These are phyloP conservation scores for Cladosporium sphaerospermum DNA, from an alignment of 2,329 filamentous ascomycete genomes.

Conservation along the genomic window DNA sequence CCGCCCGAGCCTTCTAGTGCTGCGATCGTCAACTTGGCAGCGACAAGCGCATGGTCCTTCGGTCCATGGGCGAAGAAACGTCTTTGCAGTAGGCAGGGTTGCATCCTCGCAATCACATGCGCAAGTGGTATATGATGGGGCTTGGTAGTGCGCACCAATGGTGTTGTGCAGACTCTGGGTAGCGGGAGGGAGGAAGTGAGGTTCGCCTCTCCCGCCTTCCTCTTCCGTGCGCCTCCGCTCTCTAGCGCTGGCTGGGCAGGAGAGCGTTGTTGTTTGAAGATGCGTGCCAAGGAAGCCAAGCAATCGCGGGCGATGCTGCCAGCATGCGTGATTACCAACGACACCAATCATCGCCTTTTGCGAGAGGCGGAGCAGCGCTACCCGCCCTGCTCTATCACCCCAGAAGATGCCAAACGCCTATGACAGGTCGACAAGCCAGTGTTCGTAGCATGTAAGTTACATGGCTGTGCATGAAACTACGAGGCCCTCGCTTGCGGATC, in stretches of 20 bases:
- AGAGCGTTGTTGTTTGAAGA: background rate
- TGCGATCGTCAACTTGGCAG: no score
- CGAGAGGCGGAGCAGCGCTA: background rate
- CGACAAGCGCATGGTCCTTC: no score
- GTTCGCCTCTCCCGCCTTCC: background rate
- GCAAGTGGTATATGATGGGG: background rate
- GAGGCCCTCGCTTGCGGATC: background rate
- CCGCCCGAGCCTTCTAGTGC: no score
- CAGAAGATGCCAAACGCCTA: background rate
- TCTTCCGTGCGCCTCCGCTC: background rate
- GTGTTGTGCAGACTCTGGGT: background rate
- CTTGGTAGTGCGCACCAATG: background rate
- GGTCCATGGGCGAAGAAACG: background rate
- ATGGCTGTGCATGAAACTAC: no score
- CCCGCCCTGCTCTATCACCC: background rate
- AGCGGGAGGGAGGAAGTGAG: background rate
- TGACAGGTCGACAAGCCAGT: no score
- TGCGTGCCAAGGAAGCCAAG: background rate
- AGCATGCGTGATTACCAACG: background rate
- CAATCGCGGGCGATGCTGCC: background rate
- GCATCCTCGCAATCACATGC: conserved; percentile 1
- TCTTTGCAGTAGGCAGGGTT: background rate
- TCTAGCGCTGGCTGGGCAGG: background rate
- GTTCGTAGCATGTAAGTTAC: no score
- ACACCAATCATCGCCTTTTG: background rate